Evolutionary conservation across 2,329 filamentous ascomycete species (phyloP), one percentile per base, ranked within the genome.

Genomic region (Seiridium cupressi): DNA sequence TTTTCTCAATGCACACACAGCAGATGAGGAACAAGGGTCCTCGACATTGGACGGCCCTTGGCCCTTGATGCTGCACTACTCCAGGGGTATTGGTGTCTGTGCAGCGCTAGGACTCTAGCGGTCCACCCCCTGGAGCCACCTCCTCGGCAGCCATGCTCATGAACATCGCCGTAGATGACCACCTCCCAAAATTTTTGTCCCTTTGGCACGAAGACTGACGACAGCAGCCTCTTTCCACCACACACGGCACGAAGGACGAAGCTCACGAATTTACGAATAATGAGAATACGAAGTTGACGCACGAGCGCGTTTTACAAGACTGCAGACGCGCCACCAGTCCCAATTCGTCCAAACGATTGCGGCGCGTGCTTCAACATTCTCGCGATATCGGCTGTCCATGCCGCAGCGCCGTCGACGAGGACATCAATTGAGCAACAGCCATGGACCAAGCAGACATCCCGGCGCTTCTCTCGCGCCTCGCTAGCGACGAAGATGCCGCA

Each of bases 401-500:
- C n/a, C 54, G 9, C 18, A 7, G 3, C 26, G 5, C 11, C 31
- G 5, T 2, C 54, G 54, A 40, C 42, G 31, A 46, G 10, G 18
- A 4, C 18, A 5, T 36, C 31, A 44, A 44, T 58, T 44, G 42
- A 44, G 13, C 32, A 4, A 35, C 44, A 62, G 69, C 64, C 63
- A 86, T 89, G 86, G 86, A 89, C 70, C 86, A 88, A 77, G 84
- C 84, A 68, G 86, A 89, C 67, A 86, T 89, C 66, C 86, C 86
- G 54, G 83, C 84, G 73, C 81, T 89, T 66, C 79, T 89, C 67
- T 79, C 84, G 77, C 85, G 86, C 65, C 79, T 89, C 62, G 80
- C 84, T 46, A 88, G 86, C 76, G 84, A 89, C 68, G 86, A 97
- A 77, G 95, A 99, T 81, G 93, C 92, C 60, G 89, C 92, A 67